Evolutionary conservation across 2,329 filamentous ascomycete genomes (phyloP).

Genomic region (Polytolypa hystricis): DNA sequence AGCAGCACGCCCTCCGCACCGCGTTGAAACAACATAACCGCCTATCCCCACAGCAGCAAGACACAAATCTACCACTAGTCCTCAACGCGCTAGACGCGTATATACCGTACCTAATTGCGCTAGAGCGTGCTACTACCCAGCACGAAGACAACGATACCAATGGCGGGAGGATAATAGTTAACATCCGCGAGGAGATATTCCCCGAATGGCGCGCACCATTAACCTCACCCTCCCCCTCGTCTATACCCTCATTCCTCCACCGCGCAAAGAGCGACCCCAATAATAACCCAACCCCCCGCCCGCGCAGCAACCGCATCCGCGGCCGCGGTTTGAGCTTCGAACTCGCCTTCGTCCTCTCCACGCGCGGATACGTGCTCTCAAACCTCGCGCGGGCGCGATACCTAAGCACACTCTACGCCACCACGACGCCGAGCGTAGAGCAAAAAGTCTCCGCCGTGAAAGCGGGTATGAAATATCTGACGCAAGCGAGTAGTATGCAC

Average conservation of each 20-base stretch:
- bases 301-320: conserved; percentile 42
- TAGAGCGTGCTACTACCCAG: conserved; percentile 44
- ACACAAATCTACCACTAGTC: conserved; percentile 58
- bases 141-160: conserved; percentile 48
- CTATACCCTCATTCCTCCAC: conserved; percentile 3
- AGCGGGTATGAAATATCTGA: conserved; percentile 62
- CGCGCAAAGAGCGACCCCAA: conserved; percentile 11
- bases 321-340: conserved; percentile 72
- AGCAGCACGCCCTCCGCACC: conserved; percentile 72
- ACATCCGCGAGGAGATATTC: conserved; percentile 57
- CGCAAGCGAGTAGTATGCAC: conserved; percentile 70
- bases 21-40: conserved; percentile 83
- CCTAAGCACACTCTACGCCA: conserved; percentile 57
- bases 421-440: conserved; percentile 51
- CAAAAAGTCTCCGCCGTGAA: conserved; percentile 60
- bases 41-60: conserved; percentile 59
- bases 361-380: conserved; percentile 63
- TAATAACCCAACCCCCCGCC: conserved; percentile 38
- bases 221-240: conserved; percentile 43
- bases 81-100: conserved; percentile 63
- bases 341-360: conserved; percentile 64
- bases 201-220: conserved; percentile 75
- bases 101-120: conserved; percentile 68
- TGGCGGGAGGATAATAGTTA: conserved; percentile 37
- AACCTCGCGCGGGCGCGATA: conserved; percentile 62